Base-by-base conservation (phyloP, 352 stramenopile species). In the Globisporangium radiosum region DNA sequence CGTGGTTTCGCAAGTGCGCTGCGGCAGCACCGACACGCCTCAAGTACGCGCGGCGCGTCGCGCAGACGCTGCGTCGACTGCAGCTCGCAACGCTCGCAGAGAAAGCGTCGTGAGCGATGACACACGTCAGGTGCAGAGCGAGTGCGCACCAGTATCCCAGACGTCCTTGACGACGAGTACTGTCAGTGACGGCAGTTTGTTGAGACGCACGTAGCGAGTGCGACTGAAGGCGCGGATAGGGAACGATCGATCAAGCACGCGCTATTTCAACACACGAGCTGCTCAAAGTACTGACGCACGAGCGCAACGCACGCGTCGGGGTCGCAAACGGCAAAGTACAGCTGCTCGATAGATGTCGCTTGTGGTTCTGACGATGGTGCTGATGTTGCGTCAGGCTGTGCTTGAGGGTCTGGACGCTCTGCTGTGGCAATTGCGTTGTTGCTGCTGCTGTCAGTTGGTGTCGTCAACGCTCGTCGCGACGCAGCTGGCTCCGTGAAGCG, bases 31-130 rank as follows among this genome's bases (percentile, higher is more conserved):
- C 78, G 0, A 77, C 57, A 0, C 73, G 72, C 52, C 53, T 74
- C 17, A 81, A 86, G 45, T 79, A 76, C 57, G 72, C 82, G 54
- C 74, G 73, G 7, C 72, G 73, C 38, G 59, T 88, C n/a, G 61
- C 70, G 0, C 59, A 57, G 15, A 82, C 76, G 39, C 62, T 87
- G 36, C 36, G 75, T 5, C 49, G 56, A 7, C 60, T 89, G 15
- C 79, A 89, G 53, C 51, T 45, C 3, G 52, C 54, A 3, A 64
- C 49, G 52, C 59, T 48, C 15, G 13, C 47, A 39, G 19, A n/a
- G 13, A 25, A 45, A 5, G n/a, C 37, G 52, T 47, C 44, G 47
- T 49, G 14, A n/a, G 37, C 13, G 25, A 33, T 33, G 25, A 3
- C 25, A 33, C 25, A 33, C 25, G 25, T 33, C 25, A 33, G 25